These are phyloP conservation scores for Lasiosphaeria ovina DNA, from an alignment of 495 filamentous ascomycete species.

Conservation along the genomic window DNA sequence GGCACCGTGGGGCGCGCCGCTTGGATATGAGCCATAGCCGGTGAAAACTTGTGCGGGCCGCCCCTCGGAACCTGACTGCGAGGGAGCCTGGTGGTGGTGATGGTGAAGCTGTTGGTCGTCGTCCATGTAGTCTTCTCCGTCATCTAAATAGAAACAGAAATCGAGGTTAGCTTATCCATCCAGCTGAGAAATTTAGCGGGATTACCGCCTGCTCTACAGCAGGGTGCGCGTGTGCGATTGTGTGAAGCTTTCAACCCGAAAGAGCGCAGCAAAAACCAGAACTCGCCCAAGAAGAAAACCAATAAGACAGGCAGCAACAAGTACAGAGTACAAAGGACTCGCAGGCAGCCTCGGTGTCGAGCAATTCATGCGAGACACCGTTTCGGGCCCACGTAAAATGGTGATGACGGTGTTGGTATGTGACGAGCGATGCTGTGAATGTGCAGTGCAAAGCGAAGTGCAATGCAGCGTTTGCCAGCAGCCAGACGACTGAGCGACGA, in stretches of 20 bases:
- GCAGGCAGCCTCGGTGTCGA: constrained; percentile 14
- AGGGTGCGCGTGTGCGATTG: constrained; percentile 26
- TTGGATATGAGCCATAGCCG: constrained; percentile 56
- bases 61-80: constrained; percentile 54
- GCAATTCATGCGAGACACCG: constrained; percentile 7
- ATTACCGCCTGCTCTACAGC: constrained; percentile 10
- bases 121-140: constrained; percentile 53
- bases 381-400: constrained; percentile 17
- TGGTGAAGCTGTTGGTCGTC: constrained; percentile 61
- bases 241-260: constrained; percentile 33
- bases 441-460: constrained; percentile 14
- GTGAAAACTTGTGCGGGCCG: constrained; percentile 78
- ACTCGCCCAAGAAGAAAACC: constrained; percentile 22
- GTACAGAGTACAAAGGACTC: constrained; percentile 15
- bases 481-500: constrained; percentile 40
- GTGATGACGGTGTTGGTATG: constrained; percentile 36
- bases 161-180: constrained; percentile 23
- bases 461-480: constrained; percentile 33
- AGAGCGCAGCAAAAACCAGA: constrained; percentile 27
- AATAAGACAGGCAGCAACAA: constrained; percentile 24
- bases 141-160: constrained; percentile 39
- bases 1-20: constrained; percentile 57
- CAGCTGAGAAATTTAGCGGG: background rate
- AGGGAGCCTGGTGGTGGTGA: constrained; percentile 49
- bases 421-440: constrained; percentile 37